Conservation (phyloP, 2,329 filamentous ascomycete species). For the Pseudocercospora vitis region DNA sequence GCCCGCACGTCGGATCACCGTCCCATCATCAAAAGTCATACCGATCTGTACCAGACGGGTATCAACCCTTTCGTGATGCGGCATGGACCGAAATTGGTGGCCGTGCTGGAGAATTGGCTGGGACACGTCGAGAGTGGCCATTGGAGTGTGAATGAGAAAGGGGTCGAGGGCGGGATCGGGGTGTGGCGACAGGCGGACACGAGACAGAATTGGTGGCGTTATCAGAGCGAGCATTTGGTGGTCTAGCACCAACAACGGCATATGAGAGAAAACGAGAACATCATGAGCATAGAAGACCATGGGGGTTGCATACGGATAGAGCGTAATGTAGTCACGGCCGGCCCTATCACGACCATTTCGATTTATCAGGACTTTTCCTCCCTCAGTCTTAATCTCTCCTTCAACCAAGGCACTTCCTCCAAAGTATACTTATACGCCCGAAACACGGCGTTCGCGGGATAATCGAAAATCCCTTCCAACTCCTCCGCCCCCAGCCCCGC, state of each 20-base stretch:
- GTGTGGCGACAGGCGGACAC: conserved; percentile 38
- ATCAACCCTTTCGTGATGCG: conserved; percentile 38
- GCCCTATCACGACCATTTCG: too few species aligned
- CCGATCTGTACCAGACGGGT: conserved; percentile 37
- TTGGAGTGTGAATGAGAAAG: conserved; percentile 36
- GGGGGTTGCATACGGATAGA: too few species aligned
- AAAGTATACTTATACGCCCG: conserved; percentile 47
- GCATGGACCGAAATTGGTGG: conserved; percentile 37
- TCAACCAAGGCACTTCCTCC: conserved; percentile 45
- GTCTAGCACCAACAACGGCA: conserved; percentile 21
- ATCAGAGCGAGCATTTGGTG: conserved; percentile 33
- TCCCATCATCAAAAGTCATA: conserved; percentile 34
- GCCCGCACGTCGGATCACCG: conserved; percentile 35
- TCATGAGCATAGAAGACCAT: too few species aligned
- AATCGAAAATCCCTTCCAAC: conserved; percentile 43
- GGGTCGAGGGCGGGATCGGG: conserved; percentile 36
- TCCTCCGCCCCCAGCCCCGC: conserved; percentile 31
- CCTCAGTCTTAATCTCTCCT: conserved; percentile 15
- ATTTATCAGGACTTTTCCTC: too few species aligned
- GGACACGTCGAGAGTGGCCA: conserved; percentile 36
- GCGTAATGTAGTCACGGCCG: not conserved
- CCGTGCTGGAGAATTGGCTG: conserved; percentile 37
- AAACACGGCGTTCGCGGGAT: conserved; percentile 47
- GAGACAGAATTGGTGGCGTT: conserved; percentile 37
- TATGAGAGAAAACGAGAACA: too few species aligned